These are phyloP conservation scores for Dioscorea zingiberensis DNA, from an alignment of 106 monocot species.

Conservation along the genomic window DNA sequence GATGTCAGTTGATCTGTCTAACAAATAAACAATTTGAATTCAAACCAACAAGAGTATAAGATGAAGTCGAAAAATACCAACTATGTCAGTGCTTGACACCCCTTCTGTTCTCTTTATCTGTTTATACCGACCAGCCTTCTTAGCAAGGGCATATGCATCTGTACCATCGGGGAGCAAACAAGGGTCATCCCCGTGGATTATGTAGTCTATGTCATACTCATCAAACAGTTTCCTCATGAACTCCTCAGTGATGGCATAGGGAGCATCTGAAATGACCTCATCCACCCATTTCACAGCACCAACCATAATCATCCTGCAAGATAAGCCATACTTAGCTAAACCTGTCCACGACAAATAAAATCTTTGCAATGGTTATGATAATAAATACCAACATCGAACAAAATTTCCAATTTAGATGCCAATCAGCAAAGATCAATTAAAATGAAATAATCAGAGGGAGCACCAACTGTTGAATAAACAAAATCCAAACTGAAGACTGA, in stretches of 20 bases:
- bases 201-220: slow-evolving; percentile 73
- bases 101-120: slow-evolving; percentile 86
- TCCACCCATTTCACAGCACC: slow-evolving; percentile 94
- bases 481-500: too few relatives aligned
- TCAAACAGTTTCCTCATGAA: slow-evolving; percentile 86
- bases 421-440: not conserved
- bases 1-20: too few relatives aligned
- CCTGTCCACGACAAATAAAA: not conserved
- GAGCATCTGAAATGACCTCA: slow-evolving; percentile 90
- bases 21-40: too few relatives aligned
- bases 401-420: not conserved
- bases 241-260: slow-evolving; percentile 96
- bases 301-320: slow-evolving; percentile 86
- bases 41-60: not conserved
- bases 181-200: slow-evolving; percentile 84
- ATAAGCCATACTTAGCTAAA: not conserved
- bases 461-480: too few relatives aligned
- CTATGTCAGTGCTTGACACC: slow-evolving; percentile 92
- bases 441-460: too few relatives aligned
- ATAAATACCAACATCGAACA: not conserved
- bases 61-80: slow-evolving; percentile 44
- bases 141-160: slow-evolving; percentile 98
- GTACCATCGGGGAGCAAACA: slow-evolving; percentile 85
- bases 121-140: slow-evolving; percentile 78
- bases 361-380: not conserved